A percentile compares a stretch with the other conserved stretches of the same genome.
Evolutionary conservation across 1,139 yeast species (phyloP).

Genomic region (Komagataea norvegica): DNA sequence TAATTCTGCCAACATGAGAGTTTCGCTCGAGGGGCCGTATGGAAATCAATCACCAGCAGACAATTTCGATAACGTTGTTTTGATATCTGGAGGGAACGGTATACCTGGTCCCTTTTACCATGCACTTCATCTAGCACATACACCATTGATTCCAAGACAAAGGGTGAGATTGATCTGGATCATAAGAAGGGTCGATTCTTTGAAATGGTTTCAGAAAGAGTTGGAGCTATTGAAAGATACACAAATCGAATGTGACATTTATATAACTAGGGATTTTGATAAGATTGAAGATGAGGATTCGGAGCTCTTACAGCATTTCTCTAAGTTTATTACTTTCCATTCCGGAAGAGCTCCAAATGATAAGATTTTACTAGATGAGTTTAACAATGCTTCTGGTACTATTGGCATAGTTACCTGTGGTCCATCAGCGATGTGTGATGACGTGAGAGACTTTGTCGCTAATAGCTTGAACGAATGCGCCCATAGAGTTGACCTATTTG

Average conservation of each 20-base stretch:
- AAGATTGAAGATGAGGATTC: neutral
- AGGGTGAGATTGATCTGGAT: constrained; percentile 43
- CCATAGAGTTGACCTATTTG: constrained; percentile 24
- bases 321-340: constrained; percentile 15
- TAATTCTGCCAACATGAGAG: constrained; percentile 26
- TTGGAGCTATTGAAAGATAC: constrained; percentile 30
- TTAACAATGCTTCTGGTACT: constrained; percentile 18
- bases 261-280: constrained; percentile 19
- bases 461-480: constrained; percentile 13
- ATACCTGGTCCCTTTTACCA: constrained; percentile 50
- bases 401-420: constrained; percentile 39
- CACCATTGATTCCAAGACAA: constrained; percentile 16
- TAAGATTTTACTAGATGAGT: constrained; percentile 18
- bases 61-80: constrained; percentile 46
- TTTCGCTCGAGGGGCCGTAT: constrained; percentile 57
- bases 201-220: constrained; percentile 49
- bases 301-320: constrained; percentile 12
- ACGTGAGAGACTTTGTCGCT: constrained; percentile 31
- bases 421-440: constrained; percentile 50
- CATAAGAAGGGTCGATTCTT: constrained; percentile 41
- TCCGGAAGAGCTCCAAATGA: constrained; percentile 20
- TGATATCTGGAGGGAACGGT: constrained; percentile 70
- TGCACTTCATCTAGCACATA: constrained; percentile 24
- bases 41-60: constrained; percentile 50
- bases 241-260: constrained; percentile 21